Base-by-base conservation (phyloP, 169 alveolate species). In the Eimeria maxima region DNA sequence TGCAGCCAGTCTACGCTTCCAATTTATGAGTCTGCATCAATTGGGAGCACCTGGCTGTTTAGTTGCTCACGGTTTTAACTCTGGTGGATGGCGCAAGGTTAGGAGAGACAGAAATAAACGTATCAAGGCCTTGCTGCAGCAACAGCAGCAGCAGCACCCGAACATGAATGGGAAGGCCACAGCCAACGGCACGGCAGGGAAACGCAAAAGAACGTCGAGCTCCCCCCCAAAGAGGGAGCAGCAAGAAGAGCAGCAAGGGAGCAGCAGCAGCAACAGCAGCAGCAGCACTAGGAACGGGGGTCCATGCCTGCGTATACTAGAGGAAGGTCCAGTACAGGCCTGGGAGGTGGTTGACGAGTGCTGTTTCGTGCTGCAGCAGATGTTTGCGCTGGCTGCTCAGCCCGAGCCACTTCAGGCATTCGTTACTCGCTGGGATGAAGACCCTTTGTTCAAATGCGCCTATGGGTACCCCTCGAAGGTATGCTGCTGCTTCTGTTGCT, bases 381-480 rank as follows among this genome's bases (percentile, higher is more conserved):
- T 90, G 95, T 90, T 73, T 74, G 38, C 5, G 42, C 95, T 90
- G 45, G 1, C 55, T 63, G 20, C 53, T 18, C 81, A 69, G 95
- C 95, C 95, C 53, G 29, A 67, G 89, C 95, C 95, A 0, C 16
- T 90, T 18, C 76, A 73, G 63, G 88, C 89, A 7, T 22, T 91
- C 38, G 96, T 94, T 38, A 94, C 96, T 4, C 93, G 96, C 60
- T 94, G 96, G 96, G 96, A 94, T 65, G 88, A 69, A 84, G 96
- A 94, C 42, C 96, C 93, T 3, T 80, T 86, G 63, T 94, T 45
- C 65, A n/a, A 8, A 27, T 80, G 96, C 80, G 88, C 96, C 27
- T 94, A 94, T 47, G 96, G 94, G 1, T 94, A 80, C 65, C 88
- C 88, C 57, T 80, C 96, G 11, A 76, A 65, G 83, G 96, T 93